Conservation (phyloP, 768 basidiomycete genomes). For the Boletus bicolor region DNA sequence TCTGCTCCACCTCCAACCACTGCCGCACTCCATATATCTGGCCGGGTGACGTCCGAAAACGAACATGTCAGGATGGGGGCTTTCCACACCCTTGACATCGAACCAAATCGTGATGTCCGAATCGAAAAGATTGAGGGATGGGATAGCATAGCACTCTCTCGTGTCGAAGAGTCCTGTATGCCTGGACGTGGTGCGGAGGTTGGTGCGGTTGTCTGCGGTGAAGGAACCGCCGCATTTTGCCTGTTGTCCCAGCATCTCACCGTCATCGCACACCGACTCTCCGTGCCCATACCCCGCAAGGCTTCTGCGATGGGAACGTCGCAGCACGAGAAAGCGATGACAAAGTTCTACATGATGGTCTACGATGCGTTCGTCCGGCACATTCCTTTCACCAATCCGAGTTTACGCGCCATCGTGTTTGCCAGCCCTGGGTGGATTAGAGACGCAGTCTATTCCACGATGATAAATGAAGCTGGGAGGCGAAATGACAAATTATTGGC, state of each 20-base stretch:
- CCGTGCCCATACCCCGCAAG: conserved; percentile 87
- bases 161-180: conserved; percentile 84
- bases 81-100: conserved; percentile 92
- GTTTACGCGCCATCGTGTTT: conserved; percentile 87
- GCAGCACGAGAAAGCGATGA: conserved; percentile 89
- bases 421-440: conserved; percentile 96
- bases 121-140: conserved; percentile 86
- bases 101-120: conserved; percentile 84
- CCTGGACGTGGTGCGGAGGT: conserved; percentile 97
- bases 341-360: conserved; percentile 77
- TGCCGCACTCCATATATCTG: conserved; percentile 79
- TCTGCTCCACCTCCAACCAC: conserved; percentile 37
- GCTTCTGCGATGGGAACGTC: conserved; percentile 75
- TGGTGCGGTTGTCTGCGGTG: conserved; percentile 93
- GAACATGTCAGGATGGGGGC: conserved; percentile 88
- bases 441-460: conserved; percentile 81
- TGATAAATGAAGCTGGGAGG: conserved; percentile 75
- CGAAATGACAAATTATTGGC: conserved; percentile 83
- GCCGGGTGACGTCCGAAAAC: conserved; percentile 83
- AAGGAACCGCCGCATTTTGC: conserved; percentile 93
- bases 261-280: conserved; percentile 84
- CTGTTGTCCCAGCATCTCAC: conserved; percentile 97
- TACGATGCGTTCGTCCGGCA: conserved; percentile 88
- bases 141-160: conserved; percentile 83
- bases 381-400: conserved; percentile 74